Percentiles rank a stretch among this genome's conserved stretches.
Conservation (phyloP, 164 flowering plant species). For the Taxillus chinensis region DNA sequence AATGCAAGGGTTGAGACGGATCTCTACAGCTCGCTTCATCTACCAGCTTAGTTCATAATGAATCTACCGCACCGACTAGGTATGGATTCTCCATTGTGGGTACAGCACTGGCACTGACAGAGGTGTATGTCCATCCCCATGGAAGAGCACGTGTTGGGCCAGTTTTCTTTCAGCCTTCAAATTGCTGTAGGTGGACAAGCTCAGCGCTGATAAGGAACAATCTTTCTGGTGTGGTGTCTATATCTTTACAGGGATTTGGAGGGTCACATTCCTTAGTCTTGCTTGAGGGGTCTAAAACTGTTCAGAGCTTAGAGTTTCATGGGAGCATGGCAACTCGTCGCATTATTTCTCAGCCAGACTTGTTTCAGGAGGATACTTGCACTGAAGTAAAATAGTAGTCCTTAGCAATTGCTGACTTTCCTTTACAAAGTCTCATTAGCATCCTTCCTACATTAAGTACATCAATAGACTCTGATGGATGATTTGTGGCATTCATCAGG, state of each 20-base stretch:
- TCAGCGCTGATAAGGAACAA: constrained; percentile 74
- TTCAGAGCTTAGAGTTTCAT: constrained; percentile 25
- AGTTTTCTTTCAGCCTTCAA: constrained; percentile 63
- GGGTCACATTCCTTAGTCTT: constrained; percentile 53
- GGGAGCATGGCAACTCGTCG: constrained; percentile 27
- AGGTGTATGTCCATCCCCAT: constrained; percentile 62
- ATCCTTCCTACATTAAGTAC: constrained; percentile 82
- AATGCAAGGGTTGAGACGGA: neutral
- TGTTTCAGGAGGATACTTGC: constrained; percentile 35
- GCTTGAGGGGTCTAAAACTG: constrained; percentile 49
- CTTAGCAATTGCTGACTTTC: constrained; percentile 67
- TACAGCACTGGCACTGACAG: constrained; percentile 47
- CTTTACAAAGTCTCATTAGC: constrained; percentile 88
- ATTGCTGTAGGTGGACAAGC: constrained; percentile 64
- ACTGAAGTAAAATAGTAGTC: constrained; percentile 71
- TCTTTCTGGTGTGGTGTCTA: constrained; percentile 81
- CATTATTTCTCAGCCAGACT: constrained; percentile 26
- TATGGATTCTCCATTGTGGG: constrained; percentile 62
- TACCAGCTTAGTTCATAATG: constrained; percentile 21
- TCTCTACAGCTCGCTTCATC: constrained; percentile 20
- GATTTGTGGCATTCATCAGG: constrained; percentile 70
- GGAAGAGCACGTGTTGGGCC: constrained; percentile 61
- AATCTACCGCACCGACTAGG: constrained; percentile 15
- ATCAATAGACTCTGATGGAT: constrained; percentile 67
- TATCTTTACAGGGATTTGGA: constrained; percentile 57